phyloP scores from a whole-genome alignment of 164 flowering plant species.

The Chloranthus sessilifolius region DNA sequence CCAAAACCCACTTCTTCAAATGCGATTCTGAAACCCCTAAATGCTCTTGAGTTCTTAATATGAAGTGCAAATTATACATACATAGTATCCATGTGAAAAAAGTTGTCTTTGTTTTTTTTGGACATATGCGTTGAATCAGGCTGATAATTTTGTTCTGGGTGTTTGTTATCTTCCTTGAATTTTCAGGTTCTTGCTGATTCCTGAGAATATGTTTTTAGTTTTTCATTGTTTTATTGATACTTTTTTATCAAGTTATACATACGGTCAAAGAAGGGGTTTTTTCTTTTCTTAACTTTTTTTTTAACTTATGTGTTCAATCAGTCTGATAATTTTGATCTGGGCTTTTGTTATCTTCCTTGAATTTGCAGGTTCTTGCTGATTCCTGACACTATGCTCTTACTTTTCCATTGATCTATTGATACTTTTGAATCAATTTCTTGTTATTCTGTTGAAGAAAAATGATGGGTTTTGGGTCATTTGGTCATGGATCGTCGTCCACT shows the following conservation, averaged over 20 bases:
- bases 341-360: background rate
- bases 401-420: background rate
- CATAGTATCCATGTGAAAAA: too few species aligned
- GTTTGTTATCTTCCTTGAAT: background rate
- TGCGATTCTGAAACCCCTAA: too few species aligned
- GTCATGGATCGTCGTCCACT: slow-evolving; percentile 11
- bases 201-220: background rate
- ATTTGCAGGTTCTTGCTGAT: background rate
- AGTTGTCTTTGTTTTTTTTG: too few species aligned
- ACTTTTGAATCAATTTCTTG: background rate
- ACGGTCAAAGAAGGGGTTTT: too few species aligned
- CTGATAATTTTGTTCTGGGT: background rate
- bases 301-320: too few species aligned
- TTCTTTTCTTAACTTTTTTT: too few species aligned
- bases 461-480: slow-evolving; percentile 4
- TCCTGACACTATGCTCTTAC: background rate
- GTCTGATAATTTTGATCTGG: background rate
- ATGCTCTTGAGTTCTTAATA: too few species aligned
- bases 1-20: too few species aligned
- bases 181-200: background rate
- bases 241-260: background rate
- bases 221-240: background rate
- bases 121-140: too few species aligned
- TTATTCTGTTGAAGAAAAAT: background rate
- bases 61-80: too few species aligned